These are phyloP conservation scores for Detonula confervacea DNA, from an alignment of 352 stramenopile genomes.

Conservation along the genomic window DNA sequence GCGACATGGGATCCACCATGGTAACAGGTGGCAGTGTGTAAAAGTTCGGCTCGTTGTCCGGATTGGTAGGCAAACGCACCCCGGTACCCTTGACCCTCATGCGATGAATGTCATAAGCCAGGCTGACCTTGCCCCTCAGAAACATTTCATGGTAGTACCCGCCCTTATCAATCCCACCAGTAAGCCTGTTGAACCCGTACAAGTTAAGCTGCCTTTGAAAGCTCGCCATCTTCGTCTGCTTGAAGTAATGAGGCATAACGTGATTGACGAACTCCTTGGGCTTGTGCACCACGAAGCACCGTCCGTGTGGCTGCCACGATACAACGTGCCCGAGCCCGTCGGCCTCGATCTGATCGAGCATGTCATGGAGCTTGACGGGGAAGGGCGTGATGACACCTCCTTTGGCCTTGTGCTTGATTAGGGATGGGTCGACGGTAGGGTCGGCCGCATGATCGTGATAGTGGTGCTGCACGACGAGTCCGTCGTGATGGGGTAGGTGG, in stretches of 20 bases:
- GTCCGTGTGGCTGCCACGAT: slow-evolving; percentile 77
- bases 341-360: slow-evolving; percentile 56
- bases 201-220: slow-evolving; percentile 86
- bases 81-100: slow-evolving; percentile 83
- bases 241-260: slow-evolving; percentile 84
- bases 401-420: slow-evolving; percentile 71
- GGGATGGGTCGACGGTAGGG: slow-evolving; percentile 24
- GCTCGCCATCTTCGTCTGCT: slow-evolving; percentile 76
- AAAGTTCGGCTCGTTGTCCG: slow-evolving; percentile 79
- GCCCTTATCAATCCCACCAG: slow-evolving; percentile 71
- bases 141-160: slow-evolving; percentile 83
- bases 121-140: slow-evolving; percentile 65
- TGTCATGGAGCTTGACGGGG: slow-evolving; percentile 74
- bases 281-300: slow-evolving; percentile 79
- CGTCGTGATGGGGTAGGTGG: slow-evolving; percentile 19
- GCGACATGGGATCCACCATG: slow-evolving; percentile 7
- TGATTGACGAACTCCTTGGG: slow-evolving; percentile 73
- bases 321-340: slow-evolving; percentile 69
- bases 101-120: slow-evolving; percentile 81
- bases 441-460: slow-evolving; percentile 48
- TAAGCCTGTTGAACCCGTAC: slow-evolving; percentile 84
- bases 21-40: slow-evolving; percentile 71
- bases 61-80: slow-evolving; percentile 62
- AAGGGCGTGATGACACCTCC: slow-evolving; percentile 74
- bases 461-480: slow-evolving; percentile 28